Percentiles rank a stretch among this genome's conserved stretches.
Conservation (phyloP, 2,329 filamentous ascomycete genomes). For the Colletotrichum orchidophilum region DNA sequence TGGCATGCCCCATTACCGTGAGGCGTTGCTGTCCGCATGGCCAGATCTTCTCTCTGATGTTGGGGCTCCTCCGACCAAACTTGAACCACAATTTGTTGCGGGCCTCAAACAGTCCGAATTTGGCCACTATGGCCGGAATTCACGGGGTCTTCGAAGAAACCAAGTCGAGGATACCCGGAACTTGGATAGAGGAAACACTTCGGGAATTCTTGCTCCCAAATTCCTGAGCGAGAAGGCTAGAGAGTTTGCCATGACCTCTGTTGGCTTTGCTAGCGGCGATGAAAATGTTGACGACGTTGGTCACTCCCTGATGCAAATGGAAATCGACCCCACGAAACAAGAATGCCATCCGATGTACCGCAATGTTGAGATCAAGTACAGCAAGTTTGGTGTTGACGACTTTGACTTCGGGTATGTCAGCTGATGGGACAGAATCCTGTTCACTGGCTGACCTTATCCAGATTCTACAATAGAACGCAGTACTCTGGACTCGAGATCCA, state of each 20-base stretch:
- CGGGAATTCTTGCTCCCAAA: slow-evolving; percentile 78
- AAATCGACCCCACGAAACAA: slow-evolving; percentile 78
- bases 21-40: slow-evolving; percentile 88
- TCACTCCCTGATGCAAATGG: slow-evolving; percentile 72
- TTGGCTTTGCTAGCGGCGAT: slow-evolving; percentile 51
- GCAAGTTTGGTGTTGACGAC: slow-evolving; percentile 98
- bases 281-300: slow-evolving; percentile 64
- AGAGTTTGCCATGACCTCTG: slow-evolving; percentile 63
- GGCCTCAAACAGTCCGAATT: slow-evolving; percentile 77
- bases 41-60: slow-evolving; percentile 87
- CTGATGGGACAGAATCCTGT: too few relatives aligned
- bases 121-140: slow-evolving; percentile 82
- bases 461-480: slow-evolving; percentile 92
- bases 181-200: slow-evolving; percentile 66
- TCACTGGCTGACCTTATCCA: slow-evolving; percentile 46
- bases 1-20: slow-evolving; percentile 94
- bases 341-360: slow-evolving; percentile 91
- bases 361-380: slow-evolving; percentile 98
- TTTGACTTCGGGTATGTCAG: slow-evolving; percentile 89
- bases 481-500: slow-evolving; percentile 96
- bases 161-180: slow-evolving; percentile 82
- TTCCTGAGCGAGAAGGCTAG: slow-evolving; percentile 94
- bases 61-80: slow-evolving; percentile 80
- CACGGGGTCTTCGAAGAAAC: slow-evolving; percentile 78
- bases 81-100: slow-evolving; percentile 76